phyloP scores from a whole-genome alignment of 2,329 filamentous ascomycete species.

The Aspergillus pseudoterreus region DNA sequence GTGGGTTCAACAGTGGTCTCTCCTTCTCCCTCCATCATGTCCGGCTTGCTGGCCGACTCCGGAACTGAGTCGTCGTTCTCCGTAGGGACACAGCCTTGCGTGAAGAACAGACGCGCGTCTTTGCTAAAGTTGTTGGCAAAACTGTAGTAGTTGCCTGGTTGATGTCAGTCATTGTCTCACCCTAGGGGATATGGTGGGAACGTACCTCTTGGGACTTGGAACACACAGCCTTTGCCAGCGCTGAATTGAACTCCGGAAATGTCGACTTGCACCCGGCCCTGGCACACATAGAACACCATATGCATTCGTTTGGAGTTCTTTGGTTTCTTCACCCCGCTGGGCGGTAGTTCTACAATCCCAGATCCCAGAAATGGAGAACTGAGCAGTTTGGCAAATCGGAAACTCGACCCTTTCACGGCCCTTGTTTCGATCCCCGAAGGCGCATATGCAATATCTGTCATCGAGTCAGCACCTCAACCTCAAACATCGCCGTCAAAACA shows the following conservation, averaged over 20 bases:
- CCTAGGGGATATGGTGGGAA: conserved; percentile 10
- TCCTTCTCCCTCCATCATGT: conserved; percentile 21
- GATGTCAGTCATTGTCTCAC: not conserved
- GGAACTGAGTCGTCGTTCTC: conserved; percentile 27
- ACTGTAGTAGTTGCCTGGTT: conserved; percentile 83
- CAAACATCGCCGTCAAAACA: not conserved
- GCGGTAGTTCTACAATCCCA: conserved; percentile 83
- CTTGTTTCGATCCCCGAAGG: conserved; percentile 54
- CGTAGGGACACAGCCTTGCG: conserved; percentile 70
- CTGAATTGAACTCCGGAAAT: conserved; percentile 61
- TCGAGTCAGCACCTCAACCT: conserved; percentile 1
- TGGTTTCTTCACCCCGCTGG: conserved; percentile 75
- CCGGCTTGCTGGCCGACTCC: conserved; percentile 20
- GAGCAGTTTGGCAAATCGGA: conserved; percentile 85
- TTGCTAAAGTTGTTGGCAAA: conserved; percentile 75
- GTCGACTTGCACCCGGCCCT: conserved; percentile 75
- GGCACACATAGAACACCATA: conserved; percentile 90
- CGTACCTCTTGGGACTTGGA: conserved; percentile 92
- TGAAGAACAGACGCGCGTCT: conserved; percentile 81
- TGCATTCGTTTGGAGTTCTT: conserved; percentile 97
- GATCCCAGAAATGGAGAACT: conserved; percentile 82
- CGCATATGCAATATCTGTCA: conserved; percentile 58
- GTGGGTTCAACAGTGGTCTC: conserved; percentile 15
- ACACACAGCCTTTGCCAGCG: conserved; percentile 83
- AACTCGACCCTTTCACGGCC: conserved; percentile 63